Evolutionary conservation across 345 rosid genomes (phyloP).

Genomic region (Microcos paniculata): DNA sequence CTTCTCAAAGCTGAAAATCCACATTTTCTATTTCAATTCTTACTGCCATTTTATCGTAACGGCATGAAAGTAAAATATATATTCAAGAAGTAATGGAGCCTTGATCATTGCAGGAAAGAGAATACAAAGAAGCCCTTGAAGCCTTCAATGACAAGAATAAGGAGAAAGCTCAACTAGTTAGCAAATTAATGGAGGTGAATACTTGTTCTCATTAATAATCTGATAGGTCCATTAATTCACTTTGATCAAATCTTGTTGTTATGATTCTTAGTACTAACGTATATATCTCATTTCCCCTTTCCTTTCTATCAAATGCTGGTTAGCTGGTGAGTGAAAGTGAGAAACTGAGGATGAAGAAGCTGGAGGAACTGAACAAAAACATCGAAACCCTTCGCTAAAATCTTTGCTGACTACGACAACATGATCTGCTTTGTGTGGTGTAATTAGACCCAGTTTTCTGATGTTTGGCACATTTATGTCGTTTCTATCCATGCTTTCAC

Average conservation of each 20-base stretch:
- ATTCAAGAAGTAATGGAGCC: neutral
- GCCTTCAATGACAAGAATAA: slow-evolving; percentile 83
- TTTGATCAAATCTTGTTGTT: neutral
- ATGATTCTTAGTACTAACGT: slow-evolving; percentile 3
- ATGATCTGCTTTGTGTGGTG: slow-evolving; percentile 20
- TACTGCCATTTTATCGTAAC: neutral
- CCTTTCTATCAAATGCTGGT: neutral
- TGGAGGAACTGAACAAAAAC: slow-evolving; percentile 81
- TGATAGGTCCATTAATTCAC: neutral
- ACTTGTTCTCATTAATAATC: neutral
- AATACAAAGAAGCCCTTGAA: slow-evolving; percentile 85
- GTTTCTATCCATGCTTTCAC: neutral
- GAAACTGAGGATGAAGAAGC: slow-evolving; percentile 75
- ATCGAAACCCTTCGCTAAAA: slow-evolving; percentile 43
- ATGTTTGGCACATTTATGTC: neutral
- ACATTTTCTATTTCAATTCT: neutral
- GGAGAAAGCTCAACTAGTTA: slow-evolving; percentile 71
- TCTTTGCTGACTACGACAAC: slow-evolving; percentile 7
- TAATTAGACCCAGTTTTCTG: slow-evolving; percentile 26
- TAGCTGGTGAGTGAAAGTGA: slow-evolving; percentile 89
- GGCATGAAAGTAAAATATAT: neutral
- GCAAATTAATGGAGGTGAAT: slow-evolving; percentile 81
- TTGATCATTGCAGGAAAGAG: slow-evolving; percentile 64
- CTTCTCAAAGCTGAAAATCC: neutral
- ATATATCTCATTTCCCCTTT: neutral